Evolutionary conservation across 441 rosid species (phyloP).

Genomic region (Mallotus repandus): DNA sequence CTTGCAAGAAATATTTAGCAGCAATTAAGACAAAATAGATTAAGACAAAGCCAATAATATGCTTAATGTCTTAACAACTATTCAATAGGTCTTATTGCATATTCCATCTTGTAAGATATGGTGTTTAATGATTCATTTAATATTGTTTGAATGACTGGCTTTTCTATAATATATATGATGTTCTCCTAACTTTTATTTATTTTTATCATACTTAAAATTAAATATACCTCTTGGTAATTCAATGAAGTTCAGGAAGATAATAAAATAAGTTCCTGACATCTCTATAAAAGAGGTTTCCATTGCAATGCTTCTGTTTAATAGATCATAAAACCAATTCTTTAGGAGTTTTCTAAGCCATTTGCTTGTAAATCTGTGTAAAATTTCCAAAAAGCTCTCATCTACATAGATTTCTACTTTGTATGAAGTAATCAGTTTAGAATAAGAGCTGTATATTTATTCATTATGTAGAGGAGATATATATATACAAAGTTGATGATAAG

Average conservation of each 20-base stretch:
- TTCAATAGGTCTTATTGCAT: constrained; percentile 26
- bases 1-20: too few relatives aligned
- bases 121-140: constrained; percentile 2
- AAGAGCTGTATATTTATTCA: too few relatives aligned
- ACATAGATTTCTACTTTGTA: neutral
- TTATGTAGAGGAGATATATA: too few relatives aligned
- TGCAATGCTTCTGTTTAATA: neutral
- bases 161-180: neutral
- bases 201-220: too few relatives aligned
- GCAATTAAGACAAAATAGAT: too few relatives aligned
- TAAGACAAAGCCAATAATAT: too few relatives aligned
- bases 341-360: too few relatives aligned
- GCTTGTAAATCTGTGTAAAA: too few relatives aligned
- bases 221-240: neutral
- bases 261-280: neutral
- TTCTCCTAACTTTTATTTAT: neutral
- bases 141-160: neutral
- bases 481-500: too few relatives aligned
- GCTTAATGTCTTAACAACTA: too few relatives aligned
- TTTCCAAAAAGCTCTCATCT: neutral
- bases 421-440: too few relatives aligned
- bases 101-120: constrained; percentile 55
- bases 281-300: neutral
- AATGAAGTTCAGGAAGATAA: neutral
- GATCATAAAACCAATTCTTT: neutral